A percentile compares a stretch with the other conserved stretches of the same genome.
Conservation (phyloP, 768 basidiomycete genomes). For the Amyloporia xantha region DNA sequence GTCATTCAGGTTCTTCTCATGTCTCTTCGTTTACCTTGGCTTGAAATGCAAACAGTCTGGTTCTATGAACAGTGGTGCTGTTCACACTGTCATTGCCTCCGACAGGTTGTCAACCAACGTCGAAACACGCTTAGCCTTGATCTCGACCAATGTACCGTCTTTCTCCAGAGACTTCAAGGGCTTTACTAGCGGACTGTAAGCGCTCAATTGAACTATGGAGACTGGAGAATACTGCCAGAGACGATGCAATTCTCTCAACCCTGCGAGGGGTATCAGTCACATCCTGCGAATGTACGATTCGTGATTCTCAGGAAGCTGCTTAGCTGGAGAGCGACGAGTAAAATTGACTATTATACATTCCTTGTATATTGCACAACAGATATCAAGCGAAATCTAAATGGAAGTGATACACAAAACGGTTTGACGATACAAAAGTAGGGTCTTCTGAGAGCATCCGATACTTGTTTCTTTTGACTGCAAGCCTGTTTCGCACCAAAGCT, state of each 20-base stretch:
- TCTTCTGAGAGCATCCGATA: no score
- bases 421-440: no score
- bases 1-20: background rate
- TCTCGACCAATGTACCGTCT: conserved; percentile 50
- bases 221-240: conserved; percentile 9
- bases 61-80: background rate
- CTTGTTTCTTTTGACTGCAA: no score
- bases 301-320: conserved; percentile 36
- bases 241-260: conserved; percentile 16
- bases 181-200: conserved; percentile 16
- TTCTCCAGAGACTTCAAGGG: conserved; percentile 40
- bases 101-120: conserved; percentile 37
- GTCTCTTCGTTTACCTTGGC: background rate
- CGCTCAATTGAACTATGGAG: conserved; percentile 17
- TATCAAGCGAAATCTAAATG: no score
- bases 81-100: conserved; percentile 12
- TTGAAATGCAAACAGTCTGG: background rate
- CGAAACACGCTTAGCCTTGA: conserved; percentile 55
- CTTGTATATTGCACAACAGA: no score
- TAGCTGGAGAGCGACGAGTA: conserved; percentile 46
- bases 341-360: no score
- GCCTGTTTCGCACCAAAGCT: no score
- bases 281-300: background rate
- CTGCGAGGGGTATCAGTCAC: conserved; percentile 8
- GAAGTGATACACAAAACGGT: no score